phyloP scores from a whole-genome alignment of 2,329 filamentous ascomycete genomes.

The Elsinoe batatas region DNA sequence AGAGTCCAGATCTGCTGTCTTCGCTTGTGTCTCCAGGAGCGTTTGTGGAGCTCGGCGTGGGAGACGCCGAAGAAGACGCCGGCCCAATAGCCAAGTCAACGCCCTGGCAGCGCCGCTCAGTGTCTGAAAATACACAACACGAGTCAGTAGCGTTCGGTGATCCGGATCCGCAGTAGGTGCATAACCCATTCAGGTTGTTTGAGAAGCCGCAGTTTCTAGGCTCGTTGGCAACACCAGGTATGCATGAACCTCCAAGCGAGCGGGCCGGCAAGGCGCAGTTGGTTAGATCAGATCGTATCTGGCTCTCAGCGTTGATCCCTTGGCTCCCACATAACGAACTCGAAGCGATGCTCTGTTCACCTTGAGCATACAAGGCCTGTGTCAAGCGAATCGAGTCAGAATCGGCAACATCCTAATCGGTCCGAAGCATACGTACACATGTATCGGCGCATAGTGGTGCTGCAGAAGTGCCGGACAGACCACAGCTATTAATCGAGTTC shows the following conservation, averaged over 20 bases:
- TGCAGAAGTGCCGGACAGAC: slow-evolving; percentile 52
- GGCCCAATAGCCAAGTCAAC: slow-evolving; percentile 61
- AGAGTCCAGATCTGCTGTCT: slow-evolving; percentile 42
- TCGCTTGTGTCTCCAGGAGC: slow-evolving; percentile 15
- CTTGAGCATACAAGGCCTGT: slow-evolving; percentile 72
- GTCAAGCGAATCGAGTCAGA: slow-evolving; percentile 17
- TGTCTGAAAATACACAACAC: slow-evolving; percentile 77
- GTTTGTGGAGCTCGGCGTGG: slow-evolving; percentile 27
- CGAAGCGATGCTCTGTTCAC: slow-evolving; percentile 74
- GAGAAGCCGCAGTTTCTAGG: slow-evolving; percentile 77
- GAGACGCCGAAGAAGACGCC: slow-evolving; percentile 54
- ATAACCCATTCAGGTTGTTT: slow-evolving; percentile 62
- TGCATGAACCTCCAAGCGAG: slow-evolving; percentile 65
- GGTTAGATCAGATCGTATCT: slow-evolving; percentile 87
- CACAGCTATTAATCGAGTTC: slow-evolving; percentile 65
- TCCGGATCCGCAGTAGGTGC: slow-evolving; percentile 73
- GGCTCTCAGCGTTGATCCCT: slow-evolving; percentile 48
- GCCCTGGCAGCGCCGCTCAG: slow-evolving; percentile 60
- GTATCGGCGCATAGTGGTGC: slow-evolving; percentile 78
- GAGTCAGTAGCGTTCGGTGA: slow-evolving; percentile 89
- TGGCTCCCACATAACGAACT: slow-evolving; percentile 62
- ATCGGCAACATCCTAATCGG: not conserved
- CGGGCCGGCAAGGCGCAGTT: slow-evolving; percentile 77
- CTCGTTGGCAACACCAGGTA: slow-evolving; percentile 70
- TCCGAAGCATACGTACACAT: slow-evolving; percentile 51